Base-by-base conservation (phyloP, 306 rosid species). In the Rosa rugosa region DNA sequence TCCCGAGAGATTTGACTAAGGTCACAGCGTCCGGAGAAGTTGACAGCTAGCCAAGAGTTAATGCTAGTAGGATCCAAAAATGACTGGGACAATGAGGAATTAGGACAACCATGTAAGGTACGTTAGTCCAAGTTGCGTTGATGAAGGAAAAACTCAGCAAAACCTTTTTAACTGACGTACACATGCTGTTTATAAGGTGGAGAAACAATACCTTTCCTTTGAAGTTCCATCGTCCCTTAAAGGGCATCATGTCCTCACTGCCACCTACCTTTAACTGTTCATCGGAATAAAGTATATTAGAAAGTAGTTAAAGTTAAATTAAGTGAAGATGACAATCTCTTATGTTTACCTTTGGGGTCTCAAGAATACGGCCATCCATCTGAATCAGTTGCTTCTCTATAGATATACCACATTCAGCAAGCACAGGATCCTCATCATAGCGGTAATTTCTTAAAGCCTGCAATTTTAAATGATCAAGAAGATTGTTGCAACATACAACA, bases 1-100 rank as follows among this genome's bases (percentile, higher is more conserved):
- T 95, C 98, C 78, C 99, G 85, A 72, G 97, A 91, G 80, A 95
- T 36, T 75, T 75, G 82, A 86, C 97, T 93, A 72, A 86, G 89
- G 85, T 95, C 99, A 87, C 96, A 91, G 69, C 89, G 88, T 36
- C 94, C 92, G 70, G 99, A 95, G 84, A 95, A 95, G 84, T 95
- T 95, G 50, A 95, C 98, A 49, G 93, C 84, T 80, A 88, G 78
- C 99, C 99, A 92, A 77, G 50, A 64, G 22, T 69, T 83, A 70
- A 95, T 90, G 36, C 70, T 83, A 65, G 80, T 78, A 78, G 99
- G 93, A 31, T 82, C 77, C 38, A 85, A 53, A 86, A 95, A 91
- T 51, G 88, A 83, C 99, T 95, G 81, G 64, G 67, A 54, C 50
- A 75, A 70, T 45, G 71, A 81, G 64, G 73, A 77, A 73, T 17